Conservation (phyloP, 2,329 filamentous ascomycete genomes). For the Dothistroma pini region DNA sequence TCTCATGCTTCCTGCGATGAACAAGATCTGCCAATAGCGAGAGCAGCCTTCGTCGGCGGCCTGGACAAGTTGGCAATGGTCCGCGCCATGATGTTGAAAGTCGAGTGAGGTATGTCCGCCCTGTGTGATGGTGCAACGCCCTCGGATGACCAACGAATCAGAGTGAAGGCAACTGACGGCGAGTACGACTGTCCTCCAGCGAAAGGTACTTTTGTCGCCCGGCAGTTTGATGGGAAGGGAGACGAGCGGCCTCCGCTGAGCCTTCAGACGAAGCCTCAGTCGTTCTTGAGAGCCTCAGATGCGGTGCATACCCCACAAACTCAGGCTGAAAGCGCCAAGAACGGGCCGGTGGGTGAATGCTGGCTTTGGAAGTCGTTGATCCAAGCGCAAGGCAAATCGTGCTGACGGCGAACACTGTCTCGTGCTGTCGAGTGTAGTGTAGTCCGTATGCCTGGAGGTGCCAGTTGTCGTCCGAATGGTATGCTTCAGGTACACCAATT, state of each 20-base stretch:
- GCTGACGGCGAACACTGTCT: not conserved
- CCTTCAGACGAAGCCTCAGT: not conserved
- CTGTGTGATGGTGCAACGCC: not conserved
- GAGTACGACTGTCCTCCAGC: no score
- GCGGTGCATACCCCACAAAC: not conserved
- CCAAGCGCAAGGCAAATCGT: not conserved
- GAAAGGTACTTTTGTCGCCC: not conserved
- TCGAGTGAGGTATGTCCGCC: not conserved
- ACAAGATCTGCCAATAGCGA: not conserved
- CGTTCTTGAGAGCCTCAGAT: not conserved
- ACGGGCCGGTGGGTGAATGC: not conserved
- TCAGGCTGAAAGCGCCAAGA: not conserved
- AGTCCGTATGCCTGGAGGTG: not conserved
- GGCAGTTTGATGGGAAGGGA: not conserved
- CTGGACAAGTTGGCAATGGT: not conserved
- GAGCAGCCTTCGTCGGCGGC: not conserved
- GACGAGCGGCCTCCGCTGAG: not conserved
- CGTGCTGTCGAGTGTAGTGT: not conserved
- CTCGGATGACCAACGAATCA: not conserved
- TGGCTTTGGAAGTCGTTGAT: not conserved
- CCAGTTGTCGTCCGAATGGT: no score
- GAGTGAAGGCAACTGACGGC: not conserved
- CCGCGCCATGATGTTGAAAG: not conserved
- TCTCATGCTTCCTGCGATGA: not conserved
- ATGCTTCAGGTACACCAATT: no score